Evolutionary conservation across 208 protist genomes (phyloP), one percentile per base, ranked within the genome.

Genomic region (Lotmaria passim): DNA sequence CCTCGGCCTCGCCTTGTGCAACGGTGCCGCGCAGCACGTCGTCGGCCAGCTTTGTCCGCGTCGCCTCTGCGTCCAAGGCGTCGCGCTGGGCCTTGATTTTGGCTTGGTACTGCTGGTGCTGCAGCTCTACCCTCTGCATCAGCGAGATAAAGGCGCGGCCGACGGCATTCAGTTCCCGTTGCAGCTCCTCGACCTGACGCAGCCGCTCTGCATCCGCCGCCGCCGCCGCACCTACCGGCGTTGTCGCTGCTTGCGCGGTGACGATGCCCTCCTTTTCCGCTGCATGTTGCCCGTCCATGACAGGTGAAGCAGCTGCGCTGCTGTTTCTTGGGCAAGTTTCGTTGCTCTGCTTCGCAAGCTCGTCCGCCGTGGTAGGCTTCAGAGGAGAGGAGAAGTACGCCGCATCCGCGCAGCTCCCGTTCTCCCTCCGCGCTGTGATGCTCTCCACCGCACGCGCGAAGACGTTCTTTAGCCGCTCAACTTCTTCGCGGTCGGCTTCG

Each of bases 41-140:
- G 52, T 93, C 88, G 21, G 88, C 85, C n/a, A 86, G 51, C 71
- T 91, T 88, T 47, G 78, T 51, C 38, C 81, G 79, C 36, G 88
- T 90, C 23, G 78, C 73, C 48, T 68, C 60, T 46, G 83, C 79
- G 60, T 91, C 81, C 17, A 93, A 60, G 34, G 77, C 76, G 23
- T 52, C 39, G 53, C 85, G 78, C 74, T 89, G 81, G 21, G 69
- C 67, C 8, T 62, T n/a, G n/a, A 90, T 80, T 43, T 69, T 78
- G 38, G 34, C 19, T 46, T 68, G 59, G 19, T 79, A 76, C 23
- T 71, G 31, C 47, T 73, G 43, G 43, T 86, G 51, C 50, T 75
- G 79, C 17, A 51, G 26, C 34, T 74, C 28, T 5, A 88, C 67
- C 21, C 82, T 79, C 8, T 79, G 41, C 62, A 93, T 51, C 33